These are phyloP conservation scores for Arthrobotrys sphaeroides DNA, from an alignment of 2,329 filamentous ascomycete genomes.

Conservation along the genomic window DNA sequence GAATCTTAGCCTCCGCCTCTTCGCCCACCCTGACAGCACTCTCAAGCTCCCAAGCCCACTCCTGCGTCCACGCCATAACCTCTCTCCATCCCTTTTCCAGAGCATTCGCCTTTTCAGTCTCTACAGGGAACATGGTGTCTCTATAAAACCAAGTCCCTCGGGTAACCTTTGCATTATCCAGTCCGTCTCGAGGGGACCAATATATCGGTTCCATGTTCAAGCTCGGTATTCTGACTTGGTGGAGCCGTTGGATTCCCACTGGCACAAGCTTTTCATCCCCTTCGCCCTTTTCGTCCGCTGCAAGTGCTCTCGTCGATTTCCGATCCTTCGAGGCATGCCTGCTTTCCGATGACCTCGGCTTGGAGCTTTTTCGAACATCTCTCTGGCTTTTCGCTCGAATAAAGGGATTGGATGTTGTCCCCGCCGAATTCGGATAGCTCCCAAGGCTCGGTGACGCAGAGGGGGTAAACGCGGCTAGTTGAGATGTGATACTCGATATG, in stretches of 20 bases:
- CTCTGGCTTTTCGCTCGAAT: slow-evolving; percentile 45
- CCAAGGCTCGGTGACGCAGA: slow-evolving; percentile 44
- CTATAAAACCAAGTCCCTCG: slow-evolving; percentile 97
- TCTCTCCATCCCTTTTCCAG: slow-evolving; percentile 90
- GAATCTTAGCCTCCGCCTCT: slow-evolving; percentile 88
- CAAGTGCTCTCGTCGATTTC: slow-evolving; percentile 6
- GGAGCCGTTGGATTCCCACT: slow-evolving; percentile 88
- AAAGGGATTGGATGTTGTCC: slow-evolving; percentile 51
- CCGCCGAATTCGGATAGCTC: slow-evolving; percentile 47
- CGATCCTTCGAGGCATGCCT: slow-evolving; percentile 49
- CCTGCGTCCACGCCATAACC: slow-evolving; percentile 86
- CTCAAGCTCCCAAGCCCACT: slow-evolving; percentile 89
- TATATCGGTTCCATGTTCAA: slow-evolving; percentile 96
- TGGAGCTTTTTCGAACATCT: slow-evolving; percentile 55
- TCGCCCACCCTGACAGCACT: slow-evolving; percentile 91
- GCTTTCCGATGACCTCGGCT: slow-evolving; percentile 59
- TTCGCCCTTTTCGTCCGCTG: slow-evolving; percentile 21
- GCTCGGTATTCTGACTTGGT: slow-evolving; percentile 83
- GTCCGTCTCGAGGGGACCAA: slow-evolving; percentile 83
- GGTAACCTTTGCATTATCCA: slow-evolving; percentile 79
- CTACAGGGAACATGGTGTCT: slow-evolving; percentile 91
- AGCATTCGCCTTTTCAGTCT: slow-evolving; percentile 85
- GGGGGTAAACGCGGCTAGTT: slow-evolving; percentile 14
- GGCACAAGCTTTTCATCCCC: slow-evolving; percentile 70
- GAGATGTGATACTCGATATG: slow-evolving; percentile 46